Evolutionary conservation across 352 stramenopile genomes (phyloP), one percentile per base, ranked within the genome.

Genomic region (Blastocystis sp.): DNA sequence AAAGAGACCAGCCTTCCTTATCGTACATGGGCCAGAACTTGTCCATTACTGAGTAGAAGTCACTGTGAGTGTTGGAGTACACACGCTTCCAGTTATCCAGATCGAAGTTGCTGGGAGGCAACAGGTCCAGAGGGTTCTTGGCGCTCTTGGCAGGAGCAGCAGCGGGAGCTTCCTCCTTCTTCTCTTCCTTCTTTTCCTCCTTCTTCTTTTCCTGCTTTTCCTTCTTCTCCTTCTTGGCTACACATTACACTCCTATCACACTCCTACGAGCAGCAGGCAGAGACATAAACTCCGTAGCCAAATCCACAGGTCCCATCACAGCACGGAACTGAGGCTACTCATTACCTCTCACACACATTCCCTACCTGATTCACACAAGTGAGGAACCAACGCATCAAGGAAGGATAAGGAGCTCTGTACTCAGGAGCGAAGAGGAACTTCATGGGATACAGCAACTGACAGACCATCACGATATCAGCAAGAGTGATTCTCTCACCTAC

Each of bases 401-500:
- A 93, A 27, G 91, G 90, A 90, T 93, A 97, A 52, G 90, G 89
- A 88, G 93, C 93, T 86, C 94, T 91, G 89, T 93, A 96, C 52
- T 92, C 90, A 89, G 93, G 91, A 89, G 96, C 93, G 61, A 95
- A 91, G 42, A 97, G 91, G 52, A 97, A 90, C 90, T 96, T 97
- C 88, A 97, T 95, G n/a, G 93, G 93, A 90, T 97, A 97, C 39
- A 97, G 88, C 14, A 98, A 91, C 35, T 93, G 90, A 43, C 90
- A 93, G 19, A 92, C 90, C 12, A 97, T 78, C 27, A 89, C 88
- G 87, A 98, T 97, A 89, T 98, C 94, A 24, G 94, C 95, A 11
- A 98, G 89, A 21, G 94, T 97, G 49, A 98, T 92, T 78, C 93
- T 91, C 63, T 97, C 90, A 71, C 92, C 92, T 9, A 97, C 95